Evolutionary conservation across 805 yeast genomes (phyloP), one percentile per base, ranked within the genome.

Genomic region (Candida xyloterini): DNA sequence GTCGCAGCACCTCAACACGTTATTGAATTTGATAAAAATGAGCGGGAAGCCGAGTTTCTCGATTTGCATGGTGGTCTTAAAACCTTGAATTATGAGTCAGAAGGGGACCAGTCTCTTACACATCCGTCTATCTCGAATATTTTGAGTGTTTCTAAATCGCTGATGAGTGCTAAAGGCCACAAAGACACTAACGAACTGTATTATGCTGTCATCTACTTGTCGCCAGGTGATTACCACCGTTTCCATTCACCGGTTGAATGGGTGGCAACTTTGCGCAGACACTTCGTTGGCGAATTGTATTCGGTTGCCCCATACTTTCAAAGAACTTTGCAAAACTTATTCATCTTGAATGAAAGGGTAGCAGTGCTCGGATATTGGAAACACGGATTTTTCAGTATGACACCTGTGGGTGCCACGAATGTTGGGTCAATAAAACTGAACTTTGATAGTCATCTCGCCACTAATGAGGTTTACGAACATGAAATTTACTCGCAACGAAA

Each of bases 341-440:
- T 93, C 60, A 86, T 91, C 4, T 68, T 93, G 51, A 93, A 93
- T 60, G 99, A 93, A 65, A 76, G 99, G 53, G 99, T 93, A 3
- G 95, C 99, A 0, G 66, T 93, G 35, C 73, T 93, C 41, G 99
- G 99, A 1, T 81, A 87, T 55, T 93, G 99, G 99, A 86, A 84
- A 59, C 76, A 93, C 60, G 99, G 99, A 0, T 93, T 93, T 55
- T 93, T 93, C 67, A 83, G 95, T 49, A 93, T 93, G 99, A 91
- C 96, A 1, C 97, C 99, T 0, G 99, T 93, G 10, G 99, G 99
- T 10, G 99, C 99, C 16, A 93, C 99, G 2, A 93, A 93, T 65
- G 99, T 93, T 22, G 99, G 99, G 5, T 84, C 95, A 54, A 93
- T 93, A 50, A 81, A 84, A 43, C 74, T 93, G 50, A 88, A 90